Evolutionary conservation across 306 rosid genomes (phyloP).

Genomic region (Ziziphus jujuba): DNA sequence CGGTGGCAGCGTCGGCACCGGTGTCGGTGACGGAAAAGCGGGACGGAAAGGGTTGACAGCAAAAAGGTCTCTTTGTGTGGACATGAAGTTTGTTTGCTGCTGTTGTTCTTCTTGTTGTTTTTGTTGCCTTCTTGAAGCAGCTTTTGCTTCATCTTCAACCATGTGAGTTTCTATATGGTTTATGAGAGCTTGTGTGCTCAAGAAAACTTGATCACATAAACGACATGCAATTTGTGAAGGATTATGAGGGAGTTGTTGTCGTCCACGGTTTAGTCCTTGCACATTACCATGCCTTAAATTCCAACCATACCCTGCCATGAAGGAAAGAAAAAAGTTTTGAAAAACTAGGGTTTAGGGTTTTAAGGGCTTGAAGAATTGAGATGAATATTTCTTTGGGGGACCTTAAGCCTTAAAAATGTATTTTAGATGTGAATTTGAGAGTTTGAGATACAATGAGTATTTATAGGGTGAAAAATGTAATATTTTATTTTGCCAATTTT

Average conservation of each 20-base stretch:
- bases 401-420: neutral
- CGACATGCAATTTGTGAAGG: constrained; percentile 39
- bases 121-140: constrained; percentile 26
- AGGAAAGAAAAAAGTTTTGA: too few relatives aligned
- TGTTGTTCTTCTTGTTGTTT: constrained; percentile 19
- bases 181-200: constrained; percentile 43
- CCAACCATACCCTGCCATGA: neutral
- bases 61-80: neutral
- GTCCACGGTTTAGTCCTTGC: constrained; percentile 1
- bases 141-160: constrained; percentile 30
- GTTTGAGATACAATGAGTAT: neutral
- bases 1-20: neutral
- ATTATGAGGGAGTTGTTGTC: neutral
- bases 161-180: constrained; percentile 59
- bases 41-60: constrained; percentile 1
- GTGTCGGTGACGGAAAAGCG: constrained; percentile 4
- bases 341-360: constrained; percentile 1
- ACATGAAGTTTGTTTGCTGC: constrained; percentile 1
- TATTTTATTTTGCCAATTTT: neutral
- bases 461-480: constrained; percentile 19
- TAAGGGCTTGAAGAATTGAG: neutral
- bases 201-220: constrained; percentile 42
- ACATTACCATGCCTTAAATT: constrained; percentile 10
- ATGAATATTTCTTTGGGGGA: too few relatives aligned
- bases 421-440: neutral